A percentile compares a stretch with the other conserved stretches of the same genome.
Conservation (phyloP, 768 basidiomycete species). For the Coprinopsis marcescibilis region DNA sequence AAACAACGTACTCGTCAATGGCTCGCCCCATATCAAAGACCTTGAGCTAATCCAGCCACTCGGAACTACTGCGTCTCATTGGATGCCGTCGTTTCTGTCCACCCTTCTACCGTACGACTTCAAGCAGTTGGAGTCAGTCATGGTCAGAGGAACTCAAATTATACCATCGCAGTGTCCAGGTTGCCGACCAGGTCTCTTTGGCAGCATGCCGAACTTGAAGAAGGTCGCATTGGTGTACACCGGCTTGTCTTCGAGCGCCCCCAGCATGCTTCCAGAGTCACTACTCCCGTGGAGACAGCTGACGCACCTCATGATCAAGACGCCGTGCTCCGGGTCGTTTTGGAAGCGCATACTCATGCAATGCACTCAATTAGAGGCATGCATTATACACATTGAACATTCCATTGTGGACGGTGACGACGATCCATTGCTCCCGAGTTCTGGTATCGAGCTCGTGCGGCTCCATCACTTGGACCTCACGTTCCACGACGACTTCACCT, state of each 20-base stretch:
- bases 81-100: background rate
- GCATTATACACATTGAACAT: slow-evolving; percentile 9
- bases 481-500: slow-evolving; percentile 11
- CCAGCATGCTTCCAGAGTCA: slow-evolving; percentile 4
- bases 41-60: background rate
- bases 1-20: slow-evolving; percentile 1
- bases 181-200: background rate
- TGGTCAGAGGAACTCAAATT: background rate
- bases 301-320: slow-evolving; percentile 10
- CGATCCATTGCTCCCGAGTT: slow-evolving; percentile 1
- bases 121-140: background rate
- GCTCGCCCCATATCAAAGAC: slow-evolving; percentile 3
- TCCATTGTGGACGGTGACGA: background rate
- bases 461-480: slow-evolving; percentile 8
- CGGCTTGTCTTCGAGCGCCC: background rate
- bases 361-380: slow-evolving; percentile 1
- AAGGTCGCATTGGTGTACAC: slow-evolving; percentile 3
- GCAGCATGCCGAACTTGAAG: slow-evolving; percentile 1
- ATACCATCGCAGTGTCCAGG: background rate
- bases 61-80: background rate
- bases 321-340: slow-evolving; percentile 8
- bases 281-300: slow-evolving; percentile 9
- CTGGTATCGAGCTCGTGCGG: background rate
- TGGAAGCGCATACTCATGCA: slow-evolving; percentile 5
- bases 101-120: background rate